Evolutionary conservation across 331 rosid genomes (phyloP), one percentile per base, ranked within the genome.

Genomic region (Stylosanthes scabra): DNA sequence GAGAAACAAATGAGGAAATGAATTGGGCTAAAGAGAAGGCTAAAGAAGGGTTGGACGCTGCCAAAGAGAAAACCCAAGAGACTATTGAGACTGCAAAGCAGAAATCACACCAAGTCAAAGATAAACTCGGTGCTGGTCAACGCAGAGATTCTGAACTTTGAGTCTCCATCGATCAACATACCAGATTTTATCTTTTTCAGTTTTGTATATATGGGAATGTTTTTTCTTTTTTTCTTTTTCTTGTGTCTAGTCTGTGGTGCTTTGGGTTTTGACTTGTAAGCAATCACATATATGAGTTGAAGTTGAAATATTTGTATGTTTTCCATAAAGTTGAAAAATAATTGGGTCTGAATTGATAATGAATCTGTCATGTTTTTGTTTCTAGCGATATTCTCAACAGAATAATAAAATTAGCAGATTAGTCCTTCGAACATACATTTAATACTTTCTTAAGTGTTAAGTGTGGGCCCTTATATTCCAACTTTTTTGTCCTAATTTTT

Each of bases 121-220:
- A 78, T 2, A 71, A 52, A 3, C 8, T 63, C 1, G 75, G 57
- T 4, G 82, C 68, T 1, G 82, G 71, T 1, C 20, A 69, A 69
- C 78, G 60, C 29, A 54, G 83, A 0, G 85, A 85, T 59, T 84
- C 84, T 52, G 97, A 91, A 83, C 94, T 91, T 63, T 88, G 71
- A 90, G n/a, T 7, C 39, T 8, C 9, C 7, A 27, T 8, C 56
- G 4, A 4, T 31, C 37, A 31, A 31, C 37, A 31, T 31, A 31
- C 37, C 3, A 31, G 37, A 2, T 31, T 31, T 31, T 50, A 9
- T 5, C 1, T 6, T 50, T 15, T n/a, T 2, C n/a, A 12, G 1
- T n/a, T 3, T 78, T 78, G 37, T 68, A 51, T 72, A 71, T 50
- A 49, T 27, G 54, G 25, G 59, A 29, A 39, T 52, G 40, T 37